Evolutionary conservation across 2,329 filamentous ascomycete species (phyloP).

Genomic region (Cercospora sp.): DNA sequence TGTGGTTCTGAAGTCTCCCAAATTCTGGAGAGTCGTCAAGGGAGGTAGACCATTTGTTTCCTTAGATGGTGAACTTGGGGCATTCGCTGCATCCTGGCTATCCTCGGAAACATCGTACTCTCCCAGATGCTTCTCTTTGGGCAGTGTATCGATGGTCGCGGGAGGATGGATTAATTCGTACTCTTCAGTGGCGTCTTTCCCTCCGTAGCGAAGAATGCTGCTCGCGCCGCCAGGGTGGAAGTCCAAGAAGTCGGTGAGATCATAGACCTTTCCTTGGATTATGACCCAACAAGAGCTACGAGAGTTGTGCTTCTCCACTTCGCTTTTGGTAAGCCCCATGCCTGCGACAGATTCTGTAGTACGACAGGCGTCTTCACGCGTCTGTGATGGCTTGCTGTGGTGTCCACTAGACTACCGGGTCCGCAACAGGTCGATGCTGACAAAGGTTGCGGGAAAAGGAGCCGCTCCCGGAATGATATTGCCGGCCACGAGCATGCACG

Average conservation of each 20-base stretch:
- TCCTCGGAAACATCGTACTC: constrained; percentile 5
- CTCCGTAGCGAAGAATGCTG: constrained; percentile 91
- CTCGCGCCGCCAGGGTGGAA: constrained; percentile 82
- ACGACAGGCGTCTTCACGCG: background rate
- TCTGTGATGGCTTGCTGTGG: background rate
- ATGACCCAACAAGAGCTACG: constrained; percentile 84
- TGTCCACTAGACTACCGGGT: background rate
- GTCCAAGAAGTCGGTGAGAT: constrained; percentile 81
- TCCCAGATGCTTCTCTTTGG: background rate
- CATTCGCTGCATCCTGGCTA: background rate
- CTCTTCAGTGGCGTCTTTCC: constrained; percentile 85
- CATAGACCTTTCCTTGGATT: constrained; percentile 75
- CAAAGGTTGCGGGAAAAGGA: background rate
- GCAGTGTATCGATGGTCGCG: constrained; percentile 67
- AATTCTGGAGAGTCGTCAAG: background rate
- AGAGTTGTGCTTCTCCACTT: constrained; percentile 62
- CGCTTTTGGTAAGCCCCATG: background rate
- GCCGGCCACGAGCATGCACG: background rate
- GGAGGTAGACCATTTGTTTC: background rate
- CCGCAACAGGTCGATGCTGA: background rate
- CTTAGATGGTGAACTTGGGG: background rate
- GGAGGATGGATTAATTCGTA: constrained; percentile 82
- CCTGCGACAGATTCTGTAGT: background rate
- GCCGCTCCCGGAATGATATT: background rate
- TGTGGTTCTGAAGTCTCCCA: constrained; percentile 1